A percentile compares a stretch with the other conserved stretches of the same genome.
Evolutionary conservation across 2,329 filamentous ascomycete genomes (phyloP).

Genomic region (Exophiala sideris): DNA sequence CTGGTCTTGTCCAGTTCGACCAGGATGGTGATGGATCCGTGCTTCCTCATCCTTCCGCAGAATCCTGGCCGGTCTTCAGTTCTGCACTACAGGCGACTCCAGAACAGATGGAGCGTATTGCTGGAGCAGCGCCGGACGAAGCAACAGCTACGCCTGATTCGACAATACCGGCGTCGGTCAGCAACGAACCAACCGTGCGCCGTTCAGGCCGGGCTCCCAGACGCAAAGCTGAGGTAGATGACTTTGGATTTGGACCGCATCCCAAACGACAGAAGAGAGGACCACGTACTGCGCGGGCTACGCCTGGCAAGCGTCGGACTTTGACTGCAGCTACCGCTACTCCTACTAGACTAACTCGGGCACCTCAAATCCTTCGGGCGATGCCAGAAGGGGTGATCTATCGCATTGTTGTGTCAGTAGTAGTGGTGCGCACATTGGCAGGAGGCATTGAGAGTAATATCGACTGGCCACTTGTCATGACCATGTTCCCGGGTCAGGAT

Average conservation of each 20-base stretch:
- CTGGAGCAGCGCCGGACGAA: too few relatives aligned
- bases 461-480: slow-evolving; percentile 45
- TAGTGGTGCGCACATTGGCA: slow-evolving; percentile 43
- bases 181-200: not conserved
- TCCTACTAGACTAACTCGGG: not conserved
- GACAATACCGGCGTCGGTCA: not conserved
- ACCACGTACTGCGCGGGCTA: not conserved
- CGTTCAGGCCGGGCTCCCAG: not conserved
- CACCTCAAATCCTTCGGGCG: slow-evolving; percentile 13
- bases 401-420: slow-evolving; percentile 42
- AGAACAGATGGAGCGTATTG: not conserved
- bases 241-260: slow-evolving; percentile 8
- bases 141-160: too few relatives aligned
- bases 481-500: slow-evolving; percentile 41
- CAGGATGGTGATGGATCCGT: slow-evolving; percentile 10
- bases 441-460: slow-evolving; percentile 43
- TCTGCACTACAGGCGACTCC: slow-evolving; percentile 9
- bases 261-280: slow-evolving; percentile 12
- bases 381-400: slow-evolving; percentile 25
- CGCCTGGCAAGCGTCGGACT: not conserved
- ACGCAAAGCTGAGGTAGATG: slow-evolving; percentile 13
- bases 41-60: slow-evolving; percentile 7
- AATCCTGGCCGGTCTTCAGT: slow-evolving; percentile 21
- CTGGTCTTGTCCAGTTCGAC: slow-evolving; percentile 14
- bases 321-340: not conserved